Evolutionary conservation across 2,329 filamentous ascomycete genomes (phyloP), one percentile per base, ranked within the genome.

Genomic region (Cladophialophora chaetospira): DNA sequence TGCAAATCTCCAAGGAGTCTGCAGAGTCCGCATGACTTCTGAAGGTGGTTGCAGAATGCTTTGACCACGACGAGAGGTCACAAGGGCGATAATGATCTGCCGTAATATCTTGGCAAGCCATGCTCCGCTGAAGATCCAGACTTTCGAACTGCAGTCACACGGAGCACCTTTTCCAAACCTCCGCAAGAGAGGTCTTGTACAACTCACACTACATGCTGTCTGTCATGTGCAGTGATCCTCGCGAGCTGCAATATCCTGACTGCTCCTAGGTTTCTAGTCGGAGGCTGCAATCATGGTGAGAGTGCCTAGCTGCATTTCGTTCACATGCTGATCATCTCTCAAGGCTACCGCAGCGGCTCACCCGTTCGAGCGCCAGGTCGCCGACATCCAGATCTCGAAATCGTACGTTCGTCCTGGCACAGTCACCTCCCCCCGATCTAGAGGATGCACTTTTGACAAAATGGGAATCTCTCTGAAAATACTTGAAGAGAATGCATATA

Each of bases 381-480:
- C 92, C 66, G 88, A 92, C 65, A 85, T 92, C 67, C 93, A 91
- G 70, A 85, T 90, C 46, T 88, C 89, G 29, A 99, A 97, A 76
- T 90, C 86, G 94, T 96, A 86, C 77, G 87, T 82, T 11, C 45
- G 57, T 15, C 17, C 54, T 50, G 54, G 52, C 25, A 55, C 60
- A 44, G 69, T 53, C 48, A 28, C 53, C 44, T 61, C 68, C 64
- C 69, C 69, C 66, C 72, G 69, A 67, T 69, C 77, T 67, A 79
- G 80, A 96, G 96, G 92, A 95, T 89, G 83, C 71, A 79, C 82
- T 77, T 78, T 82, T 86, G 87, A 89, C 87, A 95, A 96, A 83
- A 85, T 99, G 94, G 94, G 94, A 99, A 99, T 99, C 94, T 99
- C 95, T 99, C 94, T 88, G 90, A 97, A 89, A 77, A 73, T 65